Base-by-base conservation (phyloP, 1,284 basidiomycete species). In the Inonotus obliquus region DNA sequence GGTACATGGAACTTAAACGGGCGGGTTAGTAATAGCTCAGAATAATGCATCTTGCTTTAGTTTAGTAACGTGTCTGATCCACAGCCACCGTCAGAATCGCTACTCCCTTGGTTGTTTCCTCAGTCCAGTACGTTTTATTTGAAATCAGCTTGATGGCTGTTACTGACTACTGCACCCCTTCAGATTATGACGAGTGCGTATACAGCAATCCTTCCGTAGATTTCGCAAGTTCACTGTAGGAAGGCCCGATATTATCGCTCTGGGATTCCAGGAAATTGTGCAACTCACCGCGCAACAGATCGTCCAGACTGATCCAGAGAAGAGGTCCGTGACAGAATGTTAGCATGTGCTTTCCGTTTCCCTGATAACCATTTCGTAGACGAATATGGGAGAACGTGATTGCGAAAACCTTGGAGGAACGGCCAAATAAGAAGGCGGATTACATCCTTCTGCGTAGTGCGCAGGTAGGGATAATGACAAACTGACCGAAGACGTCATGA, bases 1-100 rank as follows among this genome's bases (percentile, higher is more conserved):
- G 96, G 97, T 4, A 98, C 96, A 1, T 99, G 94, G 92, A 99
- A 99, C 73, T 76, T 99, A 65, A 97, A 97, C 69, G 97, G 95
- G 52, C 83, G 84, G 72, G 92, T 93, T 68, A 66, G 80, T 71
- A 35, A n/a, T 1, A 19, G 9, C 2, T 13, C 32, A 9, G 1
- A 11, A 3, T 37, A 35, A 61, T 35, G 58, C 63, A 55, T n/a
- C n/a, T n/a, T n/a, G n/a, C 63, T 65, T 58, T 21, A 9, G 62
- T 53, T 60, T 64, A 67, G 63, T 64, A 21, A 38, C 51, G 35
- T 21, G 35, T 37, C 23, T 56, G 39, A 29, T 27, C 53, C 72
- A 65, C 67, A 91, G 80, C 78, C 87, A 27, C 89, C 94, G 3
- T 84, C 86, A 2, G 96, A 98, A 73, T 88, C 91, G 0, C 77